Evolutionary conservation across 2,329 filamentous ascomycete genomes (phyloP).

Genomic region (Ophiostoma quercus): DNA sequence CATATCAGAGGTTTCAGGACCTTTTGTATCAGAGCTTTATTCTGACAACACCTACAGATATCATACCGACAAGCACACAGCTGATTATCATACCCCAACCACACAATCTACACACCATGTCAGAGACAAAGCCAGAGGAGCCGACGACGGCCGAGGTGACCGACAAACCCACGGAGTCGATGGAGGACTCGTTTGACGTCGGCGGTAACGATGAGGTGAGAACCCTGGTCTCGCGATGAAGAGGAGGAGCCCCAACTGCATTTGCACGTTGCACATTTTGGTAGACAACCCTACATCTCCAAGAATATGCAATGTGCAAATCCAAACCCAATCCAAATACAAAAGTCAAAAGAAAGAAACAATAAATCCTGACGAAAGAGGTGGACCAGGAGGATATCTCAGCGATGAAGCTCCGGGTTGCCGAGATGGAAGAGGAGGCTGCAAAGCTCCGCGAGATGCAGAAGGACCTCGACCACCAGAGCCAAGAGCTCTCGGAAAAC

Average conservation of each 20-base stretch:
- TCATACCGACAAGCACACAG: background rate
- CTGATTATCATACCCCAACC: background rate
- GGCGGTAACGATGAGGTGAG: slow-evolving; percentile 47
- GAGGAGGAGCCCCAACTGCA: slow-evolving; percentile 21
- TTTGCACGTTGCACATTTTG: background rate
- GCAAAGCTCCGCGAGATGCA: slow-evolving; percentile 85
- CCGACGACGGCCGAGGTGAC: slow-evolving; percentile 11
- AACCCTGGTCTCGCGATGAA: slow-evolving; percentile 25
- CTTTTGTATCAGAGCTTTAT: background rate
- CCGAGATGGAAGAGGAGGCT: slow-evolving; percentile 86
- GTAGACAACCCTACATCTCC: background rate
- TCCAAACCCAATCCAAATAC: background rate
- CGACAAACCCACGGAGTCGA: slow-evolving; percentile 33
- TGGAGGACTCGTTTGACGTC: slow-evolving; percentile 39
- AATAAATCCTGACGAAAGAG: slow-evolving; percentile 26
- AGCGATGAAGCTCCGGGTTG: slow-evolving; percentile 80
- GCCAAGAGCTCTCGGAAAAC: slow-evolving; percentile 77
- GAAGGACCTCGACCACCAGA: slow-evolving; percentile 76
- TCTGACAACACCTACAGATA: background rate
- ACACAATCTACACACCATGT: slow-evolving; percentile 27
- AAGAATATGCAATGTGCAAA: background rate
- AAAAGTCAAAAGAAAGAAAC: slow-evolving; percentile 12
- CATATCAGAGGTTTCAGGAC: background rate
- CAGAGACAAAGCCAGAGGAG: slow-evolving; percentile 33
- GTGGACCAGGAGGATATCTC: slow-evolving; percentile 65